phyloP scores from a whole-genome alignment of 2,329 filamentous ascomycete genomes.

The Paecilomyces formosus region DNA sequence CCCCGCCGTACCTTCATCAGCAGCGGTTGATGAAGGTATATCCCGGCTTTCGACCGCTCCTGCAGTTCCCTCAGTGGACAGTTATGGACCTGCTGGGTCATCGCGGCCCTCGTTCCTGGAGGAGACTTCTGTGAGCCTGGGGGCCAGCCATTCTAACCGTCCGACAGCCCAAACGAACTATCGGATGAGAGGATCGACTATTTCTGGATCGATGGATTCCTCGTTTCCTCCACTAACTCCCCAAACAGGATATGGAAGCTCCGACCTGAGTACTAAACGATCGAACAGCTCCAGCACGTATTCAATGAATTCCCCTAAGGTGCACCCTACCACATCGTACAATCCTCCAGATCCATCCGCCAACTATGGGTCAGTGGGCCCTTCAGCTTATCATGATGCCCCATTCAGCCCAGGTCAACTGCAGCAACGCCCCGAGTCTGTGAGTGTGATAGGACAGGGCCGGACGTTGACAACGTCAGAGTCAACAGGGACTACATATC shows the following conservation, averaged over 20 bases:
- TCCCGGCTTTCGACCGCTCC: constrained; percentile 9
- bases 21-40: constrained; percentile 11
- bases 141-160: neutral
- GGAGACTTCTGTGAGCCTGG: neutral
- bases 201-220: constrained; percentile 22
- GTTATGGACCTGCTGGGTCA: neutral
- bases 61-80: constrained; percentile 6
- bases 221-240: constrained; percentile 19
- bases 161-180: neutral
- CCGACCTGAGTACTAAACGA: constrained; percentile 19
- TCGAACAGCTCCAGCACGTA: constrained; percentile 20
- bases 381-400: constrained; percentile 4
- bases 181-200: neutral
- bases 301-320: constrained; percentile 18
- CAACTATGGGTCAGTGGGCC: constrained; percentile 8
- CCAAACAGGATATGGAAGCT: constrained; percentile 12
- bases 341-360: constrained; percentile 16
- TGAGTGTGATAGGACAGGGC: neutral
- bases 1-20: constrained; percentile 10
- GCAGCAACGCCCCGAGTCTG: constrained; percentile 7
- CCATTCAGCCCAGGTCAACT: constrained; percentile 11
- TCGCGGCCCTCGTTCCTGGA: neutral
- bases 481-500: constrained; percentile 10
- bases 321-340: constrained; percentile 19
- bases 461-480: constrained; percentile 6